Base-by-base conservation (phyloP, 805 yeast genomes). In the Starmerella sirachaensis region DNA sequence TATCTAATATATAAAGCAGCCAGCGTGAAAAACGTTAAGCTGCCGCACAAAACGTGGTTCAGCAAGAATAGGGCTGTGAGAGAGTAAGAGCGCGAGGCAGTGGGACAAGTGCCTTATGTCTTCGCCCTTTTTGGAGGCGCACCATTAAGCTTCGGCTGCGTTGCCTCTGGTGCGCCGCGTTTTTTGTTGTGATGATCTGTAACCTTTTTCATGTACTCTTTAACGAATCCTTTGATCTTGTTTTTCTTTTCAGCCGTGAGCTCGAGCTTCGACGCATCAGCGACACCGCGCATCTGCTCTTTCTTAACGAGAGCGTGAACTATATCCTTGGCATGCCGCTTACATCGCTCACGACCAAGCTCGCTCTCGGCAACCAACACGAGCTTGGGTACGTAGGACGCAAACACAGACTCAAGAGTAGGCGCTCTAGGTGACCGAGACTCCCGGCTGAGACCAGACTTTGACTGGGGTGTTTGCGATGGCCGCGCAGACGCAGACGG, bases 241-340 rank as follows among this genome's bases (percentile, higher is more conserved):
- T 68, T 65, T 46, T 71, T 63, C 57, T 82, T 82, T 17, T 73
- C 78, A n/a, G 65, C 65, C 17, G 70, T 70, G 28, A 82, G 63
- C 40, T 75, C 77, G 11, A 51, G 48, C 1, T 84, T 78, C 12
- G 18, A 30, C 4, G 29, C 21, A 4, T 19, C 27, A 2, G 38
- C 23, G n/a, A n/a, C n/a, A 14, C 25, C 28, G 10, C 37, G 33
- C 9, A 36, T 19, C 49, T 43, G 41, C 67, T 69, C 96, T 55
- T 88, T 91, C 4, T 68, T 66, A 0, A 76, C 72, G 30, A 91
- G 62, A 0, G 64, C 59, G 45, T 74, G 70, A 5, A 78, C 84
- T 40, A 88, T 73, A 34, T 85, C 94, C 43, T 74, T 70, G 2
- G 94, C 82, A 58, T 85, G 78, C 26, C 68, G 68, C 59, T 86